phyloP scores from a whole-genome alignment of 305 asterid species.

The Rubia occidens region DNA sequence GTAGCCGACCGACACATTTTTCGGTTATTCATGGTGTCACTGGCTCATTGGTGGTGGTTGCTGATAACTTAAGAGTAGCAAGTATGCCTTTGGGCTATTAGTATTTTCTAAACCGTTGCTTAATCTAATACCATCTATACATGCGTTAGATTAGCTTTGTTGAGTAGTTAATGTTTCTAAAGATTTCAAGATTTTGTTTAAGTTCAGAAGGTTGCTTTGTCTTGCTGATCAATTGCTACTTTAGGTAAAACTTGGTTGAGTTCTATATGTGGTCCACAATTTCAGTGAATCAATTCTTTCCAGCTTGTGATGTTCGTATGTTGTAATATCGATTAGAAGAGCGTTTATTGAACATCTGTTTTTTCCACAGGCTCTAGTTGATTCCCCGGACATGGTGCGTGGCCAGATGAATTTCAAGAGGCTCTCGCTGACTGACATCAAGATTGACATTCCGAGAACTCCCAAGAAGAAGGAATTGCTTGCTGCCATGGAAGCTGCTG shows the following conservation, averaged over 20 bases:
- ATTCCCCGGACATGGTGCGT: constrained; percentile 80
- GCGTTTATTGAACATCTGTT: not conserved
- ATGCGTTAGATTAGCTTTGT: not conserved
- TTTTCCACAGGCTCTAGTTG: constrained; percentile 65
- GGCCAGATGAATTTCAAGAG: constrained; percentile 91
- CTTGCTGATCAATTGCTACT: no score
- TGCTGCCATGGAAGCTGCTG: constrained; percentile 94
- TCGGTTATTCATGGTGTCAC: no score
- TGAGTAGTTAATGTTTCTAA: no score
- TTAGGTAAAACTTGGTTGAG: no score
- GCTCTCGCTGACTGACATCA: constrained; percentile 74
- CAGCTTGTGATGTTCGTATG: not conserved
- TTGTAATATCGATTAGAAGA: not conserved
- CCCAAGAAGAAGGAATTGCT: constrained; percentile 74
- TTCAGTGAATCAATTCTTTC: no score
- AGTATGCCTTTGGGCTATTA: not conserved
- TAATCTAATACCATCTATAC: not conserved
- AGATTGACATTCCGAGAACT: constrained; percentile 66
- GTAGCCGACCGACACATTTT: no score
- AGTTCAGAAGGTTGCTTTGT: no score
- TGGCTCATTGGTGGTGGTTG: not conserved
- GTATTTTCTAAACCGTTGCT: not conserved
- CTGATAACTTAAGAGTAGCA: not conserved
- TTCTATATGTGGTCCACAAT: no score
- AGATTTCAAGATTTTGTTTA: no score